A percentile compares a stretch with the other conserved stretches of the same genome.
Evolutionary conservation across 805 yeast species (phyloP).

Genomic region (Candida qinlingensis): DNA sequence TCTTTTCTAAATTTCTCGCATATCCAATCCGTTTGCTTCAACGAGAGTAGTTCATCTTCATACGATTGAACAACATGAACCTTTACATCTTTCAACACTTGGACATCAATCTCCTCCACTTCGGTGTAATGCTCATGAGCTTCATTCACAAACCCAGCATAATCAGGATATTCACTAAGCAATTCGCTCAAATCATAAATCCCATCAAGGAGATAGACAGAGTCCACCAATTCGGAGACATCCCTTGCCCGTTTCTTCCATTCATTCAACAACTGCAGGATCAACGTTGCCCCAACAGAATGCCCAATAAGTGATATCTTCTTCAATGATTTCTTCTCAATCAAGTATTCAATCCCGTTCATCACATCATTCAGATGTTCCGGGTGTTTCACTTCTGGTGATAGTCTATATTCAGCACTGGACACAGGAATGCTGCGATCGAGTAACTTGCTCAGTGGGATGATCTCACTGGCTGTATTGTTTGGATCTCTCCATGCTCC

Average conservation of each 20-base stretch:
- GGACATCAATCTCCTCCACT: slow-evolving; percentile 15
- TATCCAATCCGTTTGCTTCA: slow-evolving; percentile 43
- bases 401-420: slow-evolving; percentile 58
- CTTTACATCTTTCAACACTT: slow-evolving; percentile 4
- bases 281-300: slow-evolving; percentile 69
- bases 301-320: slow-evolving; percentile 53
- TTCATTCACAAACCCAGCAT: slow-evolving; percentile 47
- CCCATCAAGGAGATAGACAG: slow-evolving; percentile 55
- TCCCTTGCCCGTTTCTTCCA: neutral
- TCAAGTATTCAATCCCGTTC: slow-evolving; percentile 25
- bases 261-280: slow-evolving; percentile 10
- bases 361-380: slow-evolving; percentile 52
- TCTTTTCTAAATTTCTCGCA: slow-evolving; percentile 27
- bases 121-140: slow-evolving; percentile 41
- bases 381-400: slow-evolving; percentile 62
- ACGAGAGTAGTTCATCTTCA: slow-evolving; percentile 59
- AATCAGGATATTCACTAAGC: slow-evolving; percentile 56
- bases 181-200: slow-evolving; percentile 53
- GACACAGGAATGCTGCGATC: slow-evolving; percentile 15
- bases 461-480: slow-evolving; percentile 56
- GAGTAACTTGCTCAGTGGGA: slow-evolving; percentile 23
- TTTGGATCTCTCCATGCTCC: slow-evolving; percentile 82
- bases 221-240: slow-evolving; percentile 11
- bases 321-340: slow-evolving; percentile 3
- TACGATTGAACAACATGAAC: slow-evolving; percentile 52